Evolutionary conservation across 768 basidiomycete genomes (phyloP), one percentile per base, ranked within the genome.

Genomic region (Rhizopogon roseolus): DNA sequence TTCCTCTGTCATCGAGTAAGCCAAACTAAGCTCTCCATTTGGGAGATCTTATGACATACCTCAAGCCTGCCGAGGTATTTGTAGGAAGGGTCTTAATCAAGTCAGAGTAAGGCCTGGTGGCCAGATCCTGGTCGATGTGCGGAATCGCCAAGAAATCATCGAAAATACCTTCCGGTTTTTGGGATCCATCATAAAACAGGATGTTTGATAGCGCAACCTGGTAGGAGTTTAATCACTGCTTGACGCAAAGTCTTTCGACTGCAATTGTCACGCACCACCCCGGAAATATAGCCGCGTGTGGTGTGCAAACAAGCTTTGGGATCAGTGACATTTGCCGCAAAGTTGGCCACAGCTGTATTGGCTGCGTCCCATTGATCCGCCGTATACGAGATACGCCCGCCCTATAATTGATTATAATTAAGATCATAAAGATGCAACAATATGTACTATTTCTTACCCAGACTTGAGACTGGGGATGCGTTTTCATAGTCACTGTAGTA

Each of bases 131-230:
- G 1, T n/a, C 36, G 7, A 53, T 13, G 38, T 22, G 42, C 10
- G 45, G 45, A 13, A 56, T 56, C 5, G 29, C 3, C 38, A 56
- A 32, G 10, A 50, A 19, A 19, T 45, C 32, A 17, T 29, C 5
- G 39, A 19, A 70, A 3, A 29, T 28, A 3, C 13, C 38, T 11
- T 17, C 41, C 1, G 38, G 28, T 5, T 29, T 60, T 16, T 56
- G 44, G 19, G 67, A 82, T 0, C 57, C 79, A 58, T 86, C 79
- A 58, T 87, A 86, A 66, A 86, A 87, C 17, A 86, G 50, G 4
- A 81, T 51, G 7, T 68, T 64, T 53, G 64, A 62, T 46, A 55
- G 54, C 29, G 60, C 36, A 40, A 42, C 44, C 65, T 61, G 41
- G 19, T 1, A 51, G 27, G 5, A 44, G 27, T n/a, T 41, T 54